phyloP scores from a whole-genome alignment of 306 rosid genomes.

The Bauhinia variegata region DNA sequence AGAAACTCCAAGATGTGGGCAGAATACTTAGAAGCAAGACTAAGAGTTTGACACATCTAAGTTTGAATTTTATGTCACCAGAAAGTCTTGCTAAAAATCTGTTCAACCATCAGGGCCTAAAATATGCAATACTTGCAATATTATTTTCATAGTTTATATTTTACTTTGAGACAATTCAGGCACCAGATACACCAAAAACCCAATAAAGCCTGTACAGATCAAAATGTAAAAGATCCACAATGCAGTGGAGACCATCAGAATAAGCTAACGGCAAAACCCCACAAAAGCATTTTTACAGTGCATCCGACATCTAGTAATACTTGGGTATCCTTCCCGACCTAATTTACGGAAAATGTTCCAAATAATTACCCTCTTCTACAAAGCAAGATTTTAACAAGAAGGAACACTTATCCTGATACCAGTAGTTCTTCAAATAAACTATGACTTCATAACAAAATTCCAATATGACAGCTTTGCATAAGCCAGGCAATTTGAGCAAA shows the following conservation, averaged over 20 bases:
- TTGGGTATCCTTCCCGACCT: not conserved
- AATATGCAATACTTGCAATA: too few relatives aligned
- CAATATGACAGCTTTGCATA: not conserved
- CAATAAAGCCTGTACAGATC: too few relatives aligned
- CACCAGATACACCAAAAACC: too few relatives aligned
- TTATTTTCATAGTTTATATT: too few relatives aligned
- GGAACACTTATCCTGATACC: not conserved
- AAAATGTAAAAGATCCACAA: too few relatives aligned
- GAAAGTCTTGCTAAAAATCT: constrained; percentile 2
- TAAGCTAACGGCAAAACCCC: not conserved
- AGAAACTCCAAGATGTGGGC: constrained; percentile 1
- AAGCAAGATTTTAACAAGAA: not conserved
- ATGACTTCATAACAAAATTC: not conserved
- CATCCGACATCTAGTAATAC: not conserved
- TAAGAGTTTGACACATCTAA: constrained; percentile 21
- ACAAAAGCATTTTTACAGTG: not conserved
- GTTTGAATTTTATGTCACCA: constrained; percentile 29
- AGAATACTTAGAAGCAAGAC: constrained; percentile 4
- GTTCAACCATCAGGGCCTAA: too few relatives aligned
- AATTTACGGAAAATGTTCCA: not conserved
- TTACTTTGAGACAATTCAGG: too few relatives aligned
- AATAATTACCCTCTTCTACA: not conserved
- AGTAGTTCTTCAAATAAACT: not conserved
- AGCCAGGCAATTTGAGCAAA: not conserved
- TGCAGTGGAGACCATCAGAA: not conserved